Base-by-base conservation (phyloP, 2,329 filamentous ascomycete species). In the Pseudogymnoascus sp. region DNA sequence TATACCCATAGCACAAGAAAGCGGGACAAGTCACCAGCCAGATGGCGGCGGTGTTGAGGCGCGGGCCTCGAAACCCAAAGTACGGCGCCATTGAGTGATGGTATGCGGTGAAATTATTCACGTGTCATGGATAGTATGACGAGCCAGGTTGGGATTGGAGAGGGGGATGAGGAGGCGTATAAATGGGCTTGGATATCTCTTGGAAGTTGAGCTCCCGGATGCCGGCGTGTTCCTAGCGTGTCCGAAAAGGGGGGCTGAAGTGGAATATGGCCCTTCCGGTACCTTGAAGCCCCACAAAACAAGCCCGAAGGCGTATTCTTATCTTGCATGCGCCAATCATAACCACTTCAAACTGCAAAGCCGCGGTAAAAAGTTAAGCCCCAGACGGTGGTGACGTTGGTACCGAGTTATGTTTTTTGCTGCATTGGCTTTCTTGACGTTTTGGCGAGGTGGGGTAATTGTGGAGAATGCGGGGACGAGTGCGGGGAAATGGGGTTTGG, bases 1-100 rank as follows among this genome's bases (percentile, higher is more conserved):
- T 79, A 71, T 79, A 81, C 58, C 78, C 78, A 64, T 77, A 79
- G 55, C 77, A 70, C 59, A 78, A 73, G 61, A 78, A 79, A 15
- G 73, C 28, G 3, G 60, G 60, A 34, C 58, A 59, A 4, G 59
- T 61, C 6, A 61, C 60, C 10, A 37, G 33, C 38, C 38, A 59
- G 13, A 61, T 61, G 18, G 59, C 59, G n/a, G 60, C 60, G 13
- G 57, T 35, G 13, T 35, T 45, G 12, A 61, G 38, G 23, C 37
- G 23, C 18, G 45, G 48, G 19, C 60, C 60, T 3, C 57, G 57
- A 8, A 61, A 19, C 5, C 60, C 60, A n/a, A 61, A 56, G 23
- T 48, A 61, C 10, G 26, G 60, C 26, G 57, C 60, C 60, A 61
- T 61, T 18, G 8, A 30, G 23, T 12, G 26, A 52, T 52, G 23